Base-by-base conservation (phyloP, 371 early-diverging fungal species). In the Mortierella sp. region DNA sequence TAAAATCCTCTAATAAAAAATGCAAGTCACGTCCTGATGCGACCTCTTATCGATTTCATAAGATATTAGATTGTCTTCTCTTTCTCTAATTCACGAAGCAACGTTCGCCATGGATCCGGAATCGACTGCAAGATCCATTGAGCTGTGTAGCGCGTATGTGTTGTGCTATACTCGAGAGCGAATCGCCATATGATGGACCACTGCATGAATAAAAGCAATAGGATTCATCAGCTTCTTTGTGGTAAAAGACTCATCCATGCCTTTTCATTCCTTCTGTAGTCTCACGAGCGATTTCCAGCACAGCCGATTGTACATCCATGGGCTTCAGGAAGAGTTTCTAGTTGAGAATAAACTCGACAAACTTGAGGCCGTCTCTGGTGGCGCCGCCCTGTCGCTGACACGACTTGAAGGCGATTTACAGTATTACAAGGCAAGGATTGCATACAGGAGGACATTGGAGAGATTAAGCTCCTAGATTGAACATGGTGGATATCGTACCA, bases 331-430 rank as follows among this genome's bases (percentile, higher is more conserved):
- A 24, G 75, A 75, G 26, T 80, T 80, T 35, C 35, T 80, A 49
- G 66, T 32, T 3, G 65, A 61, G 18, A 66, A 80, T 49, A 68
- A 72, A n/a, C 66, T 80, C 12, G 72, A 66, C 45, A 80, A 75
- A 24, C 76, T 75, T 12, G 81, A 80, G 64, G 81, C 81, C 26
- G 22, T 72, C 24, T 71, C 81, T 5, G 81, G 81, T 18, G 81
- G 81, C 8, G 75, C 81, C 2, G 75, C 72, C 12, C 6, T 75
- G 28, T 69, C 72, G 0, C 43, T 80, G 35, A 72, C 81, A 5
- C 71, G 72, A 24, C 63, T 72, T 14, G 75, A 80, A n/a, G 75
- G 81, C 18, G 81, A 80, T 49, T 51, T 71, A 22, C 66, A 66
- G 20, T 75, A 75, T 43, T 75, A 75, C 70, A 75, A 80, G 64